Evolutionary conservation across 441 rosid genomes (phyloP), one percentile per base, ranked within the genome.

Genomic region (Gossypium aridum): DNA sequence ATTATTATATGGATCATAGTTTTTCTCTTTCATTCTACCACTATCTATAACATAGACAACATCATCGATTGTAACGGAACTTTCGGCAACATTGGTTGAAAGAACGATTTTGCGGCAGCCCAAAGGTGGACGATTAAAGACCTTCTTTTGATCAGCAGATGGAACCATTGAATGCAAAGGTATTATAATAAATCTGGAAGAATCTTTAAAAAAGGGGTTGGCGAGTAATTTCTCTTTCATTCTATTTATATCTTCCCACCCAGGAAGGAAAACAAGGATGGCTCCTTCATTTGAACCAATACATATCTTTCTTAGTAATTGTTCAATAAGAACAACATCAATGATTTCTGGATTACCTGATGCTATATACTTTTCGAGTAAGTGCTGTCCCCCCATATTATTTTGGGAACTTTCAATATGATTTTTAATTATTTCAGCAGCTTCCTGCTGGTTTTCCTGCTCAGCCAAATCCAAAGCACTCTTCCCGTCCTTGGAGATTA

Each of bases 131-230:
- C 91, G 85, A 31, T 79, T 84, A 76, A 96, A 93, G 64, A 93
- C 94, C 85, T 85, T 93, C 84, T 83, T 96, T 81, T 96, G 98
- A 77, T 92, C 98, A 67, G 68, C 80, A 61, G 92, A 86, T 37
- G 99, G 97, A 78, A 96, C 90, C 99, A 91, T 90, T 17, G 99
- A 96, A 79, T 92, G 99, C 71, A 96, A 96, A 81, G 94, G 83
- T 73, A 96, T 82, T 63, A 96, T 85, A 65, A 81, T 34, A 75
- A 89, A 96, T 83, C 79, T 93, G 70, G 89, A 82, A 71, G 84
- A 72, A 77, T 89, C 87, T 57, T 76, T 85, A 66, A 96, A 92
- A 72, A 83, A 81, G 5, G 85, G 85, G 64, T 86, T 88, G 28
- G 82, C 88, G 57, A 79, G 85, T 77, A 96, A 80, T 72, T 84